phyloP scores from a whole-genome alignment of 192 early-diverging fungal species.

The Gaertneriomyces semiglobifer region DNA sequence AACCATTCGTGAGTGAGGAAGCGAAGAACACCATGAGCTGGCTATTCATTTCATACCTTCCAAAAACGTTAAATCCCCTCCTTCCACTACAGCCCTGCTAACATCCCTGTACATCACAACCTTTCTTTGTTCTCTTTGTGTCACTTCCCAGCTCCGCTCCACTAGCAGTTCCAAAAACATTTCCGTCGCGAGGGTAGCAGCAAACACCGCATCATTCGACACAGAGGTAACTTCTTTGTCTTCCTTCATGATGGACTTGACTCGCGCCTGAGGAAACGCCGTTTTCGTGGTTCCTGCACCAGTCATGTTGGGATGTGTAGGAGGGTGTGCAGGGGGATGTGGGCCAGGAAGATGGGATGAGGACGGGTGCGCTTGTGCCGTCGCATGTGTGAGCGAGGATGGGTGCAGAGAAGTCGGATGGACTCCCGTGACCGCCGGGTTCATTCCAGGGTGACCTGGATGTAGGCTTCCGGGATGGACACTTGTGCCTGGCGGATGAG shows the following conservation, averaged over 20 bases:
- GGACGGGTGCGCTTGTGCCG: too few species aligned
- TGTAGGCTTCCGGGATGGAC: too few species aligned
- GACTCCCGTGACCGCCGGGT: too few species aligned
- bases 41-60: neutral
- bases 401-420: too few species aligned
- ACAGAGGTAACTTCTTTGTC: conserved; percentile 11
- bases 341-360: too few species aligned
- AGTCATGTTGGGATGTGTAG: too few species aligned
- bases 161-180: conserved; percentile 27
- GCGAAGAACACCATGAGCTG: neutral
- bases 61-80: conserved; percentile 16
- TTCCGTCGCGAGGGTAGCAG: conserved; percentile 29
- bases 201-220: conserved; percentile 24
- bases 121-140: conserved; percentile 12
- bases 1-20: neutral
- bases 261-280: conserved; percentile 29
- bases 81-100: conserved; percentile 11
- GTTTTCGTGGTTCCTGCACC: conserved; percentile 3
- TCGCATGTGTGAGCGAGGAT: too few species aligned
- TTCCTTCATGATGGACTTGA: conserved; percentile 31
- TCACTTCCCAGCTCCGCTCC: conserved; percentile 9
- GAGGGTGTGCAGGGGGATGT: too few species aligned
- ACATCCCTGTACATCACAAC: conserved; percentile 21
- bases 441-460: too few species aligned
- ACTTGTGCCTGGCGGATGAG: too few species aligned